Percentiles rank a stretch among this genome's conserved stretches.
Evolutionary conservation across 2,329 filamentous ascomycete species (phyloP).

Genomic region (Blumeria graminis): DNA sequence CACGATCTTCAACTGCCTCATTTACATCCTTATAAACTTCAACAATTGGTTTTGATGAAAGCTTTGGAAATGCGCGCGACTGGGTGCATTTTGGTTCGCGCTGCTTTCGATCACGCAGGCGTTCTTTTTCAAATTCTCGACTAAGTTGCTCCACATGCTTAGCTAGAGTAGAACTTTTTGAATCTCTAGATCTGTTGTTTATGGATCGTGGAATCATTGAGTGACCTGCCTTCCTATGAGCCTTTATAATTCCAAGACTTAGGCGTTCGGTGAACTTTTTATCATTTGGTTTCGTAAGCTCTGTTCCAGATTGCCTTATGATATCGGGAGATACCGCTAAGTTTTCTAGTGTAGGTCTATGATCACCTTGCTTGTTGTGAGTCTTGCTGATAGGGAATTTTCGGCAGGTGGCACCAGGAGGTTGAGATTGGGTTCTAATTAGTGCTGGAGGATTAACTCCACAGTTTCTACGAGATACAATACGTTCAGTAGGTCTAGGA

Average conservation of each 20-base stretch:
- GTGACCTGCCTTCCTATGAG: conserved; percentile 26
- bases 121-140: conserved; percentile 72
- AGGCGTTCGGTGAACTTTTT: conserved; percentile 58
- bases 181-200: conserved; percentile 39
- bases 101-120: conserved; percentile 62
- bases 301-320: conserved; percentile 9
- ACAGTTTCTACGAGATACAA: conserved; percentile 8
- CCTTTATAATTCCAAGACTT: conserved; percentile 39
- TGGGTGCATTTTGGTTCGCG: conserved; percentile 50
- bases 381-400: conserved; percentile 8
- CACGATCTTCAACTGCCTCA: conserved; percentile 69
- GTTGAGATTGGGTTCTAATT: conserved; percentile 15
- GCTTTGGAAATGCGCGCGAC: conserved; percentile 66
- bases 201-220: conserved; percentile 81
- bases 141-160: conserved; percentile 94
- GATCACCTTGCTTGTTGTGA: conserved; percentile 7
- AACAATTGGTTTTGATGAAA: conserved; percentile 84
- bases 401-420: conserved; percentile 14
- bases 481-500: conserved; percentile 13
- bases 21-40: conserved; percentile 88
- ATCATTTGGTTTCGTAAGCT: conserved; percentile 19
- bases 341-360: conserved; percentile 5
- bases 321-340: conserved; percentile 7
- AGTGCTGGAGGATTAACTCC: conserved; percentile 12
- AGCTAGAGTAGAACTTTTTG: conserved; percentile 73